Conservation (phyloP, 2,329 filamentous ascomycete species). For the Phymatotrichopsis omnivora region DNA sequence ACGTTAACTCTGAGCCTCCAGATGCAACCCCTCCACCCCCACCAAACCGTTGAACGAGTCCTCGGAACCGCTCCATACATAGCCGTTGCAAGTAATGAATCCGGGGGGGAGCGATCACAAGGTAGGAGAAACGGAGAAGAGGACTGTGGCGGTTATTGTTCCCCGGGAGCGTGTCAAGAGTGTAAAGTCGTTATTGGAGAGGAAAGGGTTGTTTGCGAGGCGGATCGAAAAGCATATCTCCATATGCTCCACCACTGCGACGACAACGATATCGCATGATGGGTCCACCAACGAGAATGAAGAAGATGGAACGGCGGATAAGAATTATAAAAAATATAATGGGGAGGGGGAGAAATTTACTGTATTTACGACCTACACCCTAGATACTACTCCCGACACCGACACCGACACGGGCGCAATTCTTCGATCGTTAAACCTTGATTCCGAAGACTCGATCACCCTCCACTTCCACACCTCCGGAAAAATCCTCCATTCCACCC, state of each 20-base stretch:
- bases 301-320: too few relatives aligned
- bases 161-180: conserved; percentile 35
- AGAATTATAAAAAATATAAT: too few relatives aligned
- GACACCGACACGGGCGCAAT: neutral
- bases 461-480: too few relatives aligned
- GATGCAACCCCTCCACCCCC: conserved; percentile 8
- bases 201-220: conserved; percentile 17
- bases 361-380: too few relatives aligned
- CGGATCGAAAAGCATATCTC: conserved; percentile 8
- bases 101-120: conserved; percentile 2
- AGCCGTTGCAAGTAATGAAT: too few relatives aligned
- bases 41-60: conserved; percentile 23
- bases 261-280: too few relatives aligned
- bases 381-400: neutral
- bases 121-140: conserved; percentile 2
- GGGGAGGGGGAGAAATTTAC: too few relatives aligned
- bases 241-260: conserved; percentile 1
- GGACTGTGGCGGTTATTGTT: conserved; percentile 28
- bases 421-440: too few relatives aligned
- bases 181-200: conserved; percentile 37
- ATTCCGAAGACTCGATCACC: too few relatives aligned
- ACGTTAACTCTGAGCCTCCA: neutral
- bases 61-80: conserved; percentile 23
- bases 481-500: neutral
- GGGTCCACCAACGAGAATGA: neutral